These are phyloP conservation scores for Domatiomyces catenatus DNA, from an alignment of 2,329 filamentous ascomycete genomes.

Conservation along the genomic window DNA sequence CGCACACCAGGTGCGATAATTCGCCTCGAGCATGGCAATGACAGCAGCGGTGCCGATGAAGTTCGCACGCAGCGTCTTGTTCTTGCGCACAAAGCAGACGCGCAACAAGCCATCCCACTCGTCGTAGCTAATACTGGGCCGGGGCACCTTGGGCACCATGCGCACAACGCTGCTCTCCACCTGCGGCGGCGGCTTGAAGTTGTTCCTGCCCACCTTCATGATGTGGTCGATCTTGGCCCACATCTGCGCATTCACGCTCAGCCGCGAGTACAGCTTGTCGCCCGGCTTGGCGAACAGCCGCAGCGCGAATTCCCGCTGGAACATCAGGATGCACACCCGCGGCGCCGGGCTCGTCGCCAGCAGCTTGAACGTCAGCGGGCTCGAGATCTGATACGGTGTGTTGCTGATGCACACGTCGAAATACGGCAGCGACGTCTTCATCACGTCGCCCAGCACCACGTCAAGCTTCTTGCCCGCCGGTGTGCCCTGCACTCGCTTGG, in stretches of 20 bases:
- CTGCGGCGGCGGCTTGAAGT: constrained; percentile 86
- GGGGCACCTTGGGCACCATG: constrained; percentile 71
- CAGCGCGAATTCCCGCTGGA: constrained; percentile 87
- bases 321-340: constrained; percentile 79
- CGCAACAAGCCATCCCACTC: constrained; percentile 87
- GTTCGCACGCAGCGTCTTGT: constrained; percentile 70
- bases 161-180: constrained; percentile 86
- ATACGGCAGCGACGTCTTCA: constrained; percentile 66
- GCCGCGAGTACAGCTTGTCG: constrained; percentile 76
- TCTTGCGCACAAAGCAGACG: constrained; percentile 73
- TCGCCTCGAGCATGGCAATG: constrained; percentile 66
- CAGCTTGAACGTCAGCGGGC: constrained; percentile 80
- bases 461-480: constrained; percentile 72
- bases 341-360: constrained; percentile 69
- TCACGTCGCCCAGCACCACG: constrained; percentile 78
- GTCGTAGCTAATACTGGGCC: constrained; percentile 79
- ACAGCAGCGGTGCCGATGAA: constrained; percentile 71
- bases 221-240: constrained; percentile 58
- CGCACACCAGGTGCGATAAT: constrained; percentile 81
- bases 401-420: constrained; percentile 78
- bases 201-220: constrained; percentile 90
- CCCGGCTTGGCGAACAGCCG: constrained; percentile 75
- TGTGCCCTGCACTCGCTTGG: constrained; percentile 81
- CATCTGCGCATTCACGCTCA: constrained; percentile 88
- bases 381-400: constrained; percentile 69